Evolutionary conservation across 768 basidiomycete genomes (phyloP), one percentile per base, ranked within the genome.

Genomic region (Wakefieldia striispora): DNA sequence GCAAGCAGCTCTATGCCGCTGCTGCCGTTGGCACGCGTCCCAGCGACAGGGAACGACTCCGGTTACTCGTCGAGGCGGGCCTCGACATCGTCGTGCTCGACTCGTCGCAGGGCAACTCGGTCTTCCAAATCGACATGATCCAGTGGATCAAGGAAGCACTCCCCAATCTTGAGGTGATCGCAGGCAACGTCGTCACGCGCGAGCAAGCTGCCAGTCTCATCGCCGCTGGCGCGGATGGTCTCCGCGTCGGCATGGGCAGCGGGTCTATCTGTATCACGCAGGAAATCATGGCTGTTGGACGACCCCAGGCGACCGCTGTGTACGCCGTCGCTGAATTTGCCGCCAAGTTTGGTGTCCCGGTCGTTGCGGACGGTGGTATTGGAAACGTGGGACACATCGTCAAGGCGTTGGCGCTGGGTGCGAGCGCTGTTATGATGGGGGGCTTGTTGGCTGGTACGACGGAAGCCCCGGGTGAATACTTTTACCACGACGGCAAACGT

Each of bases 221-320:
- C 58, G 84, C 79, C 9, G 95, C 93, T 3, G 97, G 97, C 37
- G 97, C 95, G 3, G 97, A 99, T 60, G 95, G 79, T n/a, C 79
- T 98, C 11, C 87, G 93, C 20, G 79, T 99, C 33, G 97, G 97
- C 36, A 99, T 99, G 97, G 97, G 97, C 33, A 91, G 88, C 8
- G 97, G 97, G 9, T 95, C 92, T 6, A 99, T 99, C 64, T 99
- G 97, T 68, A 99, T 99, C 72, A 99, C 97, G 6, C 97, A 99
- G 71, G 97, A 98, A 65, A 88, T 99, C 61, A 98, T 97, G 91
- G 97, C 97, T 10, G 95, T 98, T 44, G 97, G 97, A 13, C 83
- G 97, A 14, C 97, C 95, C 1, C 97, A 99, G 69, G 97, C 95
- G 2, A 94, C 94, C 0, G 95, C 95, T n/a, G 93, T 98, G n/a